A percentile compares a stretch with the other conserved stretches of the same genome.
phyloP scores from a whole-genome alignment of 2,329 filamentous ascomycete species.

The Pseudocercospora vitis region DNA sequence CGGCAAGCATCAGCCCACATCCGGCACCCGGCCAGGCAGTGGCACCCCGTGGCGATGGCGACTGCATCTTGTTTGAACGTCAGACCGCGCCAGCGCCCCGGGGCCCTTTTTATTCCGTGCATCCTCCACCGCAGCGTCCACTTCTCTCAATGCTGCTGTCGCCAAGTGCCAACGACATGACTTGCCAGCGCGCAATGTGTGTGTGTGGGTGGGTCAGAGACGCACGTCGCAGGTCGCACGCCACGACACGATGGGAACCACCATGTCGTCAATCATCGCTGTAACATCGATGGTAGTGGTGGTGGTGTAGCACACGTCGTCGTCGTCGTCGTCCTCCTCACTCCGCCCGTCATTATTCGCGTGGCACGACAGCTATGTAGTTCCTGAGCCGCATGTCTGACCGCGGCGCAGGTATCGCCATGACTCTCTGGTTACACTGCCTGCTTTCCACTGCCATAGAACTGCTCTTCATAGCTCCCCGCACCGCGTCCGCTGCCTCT shows the following conservation, averaged over 20 bases:
- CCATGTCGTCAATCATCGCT: too few species aligned
- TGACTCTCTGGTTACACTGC: not conserved
- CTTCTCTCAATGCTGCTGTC: too few species aligned
- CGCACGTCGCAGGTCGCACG: too few species aligned
- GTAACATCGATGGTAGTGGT: too few species aligned
- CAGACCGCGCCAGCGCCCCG: too few species aligned
- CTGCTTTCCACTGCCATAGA: not conserved
- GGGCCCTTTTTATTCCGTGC: too few species aligned
- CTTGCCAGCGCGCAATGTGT: too few species aligned
- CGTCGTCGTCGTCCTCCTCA: not conserved
- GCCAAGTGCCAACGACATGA: too few species aligned
- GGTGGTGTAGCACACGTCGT: too few species aligned
- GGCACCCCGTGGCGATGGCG: not conserved
- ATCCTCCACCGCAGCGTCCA: too few species aligned
- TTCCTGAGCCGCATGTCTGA: not conserved
- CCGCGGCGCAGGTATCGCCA: not conserved
- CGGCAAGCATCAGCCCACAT: not conserved
- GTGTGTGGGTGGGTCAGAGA: too few species aligned
- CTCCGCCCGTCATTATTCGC: not conserved
- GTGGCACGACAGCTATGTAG: slow-evolving; percentile 11
- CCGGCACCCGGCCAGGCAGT: not conserved
- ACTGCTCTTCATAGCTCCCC: not conserved
- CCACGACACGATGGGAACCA: too few species aligned
- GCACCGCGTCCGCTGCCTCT: slow-evolving; percentile 30
- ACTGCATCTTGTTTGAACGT: slow-evolving; percentile 5